Evolutionary conservation across 1,139 yeast species (phyloP), one percentile per base, ranked within the genome.

Genomic region (Taiozyma sp.): DNA sequence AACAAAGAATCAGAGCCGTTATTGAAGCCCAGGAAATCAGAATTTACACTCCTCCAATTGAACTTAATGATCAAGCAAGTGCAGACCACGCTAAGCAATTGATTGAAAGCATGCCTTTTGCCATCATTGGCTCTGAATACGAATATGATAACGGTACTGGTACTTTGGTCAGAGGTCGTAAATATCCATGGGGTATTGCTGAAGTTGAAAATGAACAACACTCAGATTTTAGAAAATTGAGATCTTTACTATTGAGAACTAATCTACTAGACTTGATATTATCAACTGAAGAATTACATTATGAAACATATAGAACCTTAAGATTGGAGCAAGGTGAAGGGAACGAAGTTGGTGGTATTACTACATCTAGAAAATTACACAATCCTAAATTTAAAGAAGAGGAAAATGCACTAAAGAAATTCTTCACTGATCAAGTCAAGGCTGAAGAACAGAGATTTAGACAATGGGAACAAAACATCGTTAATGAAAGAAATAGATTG

Each of bases 391-490:
- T 88, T 72, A 86, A 89, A 70, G 97, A 93, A 70, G 98, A 93
- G 68, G 99, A 95, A 70, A 95, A 88, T 68, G 87, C 93, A 35
- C 77, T 95, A 67, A 90, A 95, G 79, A 86, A 88, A 71, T 87
- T 88, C 68, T 93, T 93, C 71, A 93, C 98, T n/a, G 98, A 91
- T 68, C 98, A 93, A 73, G 97, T 95, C 56, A 90, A 91, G 73
- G 88, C 89, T 47, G 99, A 93, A 72, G 99, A 95, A 66, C 95
- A 88, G 65, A 80, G 99, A 67, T 95, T 93, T 73, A 85, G 96
- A 75, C 96, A 91, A 74, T 93, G 99, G 98, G 98, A 91, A 72
- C 88, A 90, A 61, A 91, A 91, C 67, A 88, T 93, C 61, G 95
- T 90, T 57, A 88, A 88, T 61, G 98, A 91, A 73, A 85, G 97